phyloP scores from a whole-genome alignment of 1,284 basidiomycete genomes.

The Marasmius tenuissimus region DNA sequence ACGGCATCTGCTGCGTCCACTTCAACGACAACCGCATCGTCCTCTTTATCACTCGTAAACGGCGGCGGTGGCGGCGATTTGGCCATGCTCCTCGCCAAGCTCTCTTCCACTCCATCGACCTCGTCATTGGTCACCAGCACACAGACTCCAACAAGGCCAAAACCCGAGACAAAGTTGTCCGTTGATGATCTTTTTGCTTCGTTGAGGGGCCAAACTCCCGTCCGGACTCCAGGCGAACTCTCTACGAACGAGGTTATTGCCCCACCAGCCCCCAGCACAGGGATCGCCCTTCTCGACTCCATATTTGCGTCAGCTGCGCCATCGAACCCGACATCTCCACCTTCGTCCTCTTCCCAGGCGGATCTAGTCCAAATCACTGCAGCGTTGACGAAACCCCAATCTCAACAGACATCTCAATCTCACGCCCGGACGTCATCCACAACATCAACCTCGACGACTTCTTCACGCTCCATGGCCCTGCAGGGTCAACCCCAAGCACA shows the following conservation, averaged over 20 bases:
- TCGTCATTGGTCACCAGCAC: background rate
- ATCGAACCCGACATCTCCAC: background rate
- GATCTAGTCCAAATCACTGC: background rate
- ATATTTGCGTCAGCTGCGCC: slow-evolving; percentile 26
- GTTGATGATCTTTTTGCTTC: background rate
- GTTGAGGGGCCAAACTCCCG: slow-evolving; percentile 7
- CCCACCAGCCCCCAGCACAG: slow-evolving; percentile 24
- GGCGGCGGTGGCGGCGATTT: slow-evolving; percentile 20
- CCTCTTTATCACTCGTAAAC: slow-evolving; percentile 34
- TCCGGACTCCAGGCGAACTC: slow-evolving; percentile 11
- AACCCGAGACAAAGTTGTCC: background rate
- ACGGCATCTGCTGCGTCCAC: slow-evolving; percentile 9
- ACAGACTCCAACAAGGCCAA: background rate
- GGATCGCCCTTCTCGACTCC: slow-evolving; percentile 30
- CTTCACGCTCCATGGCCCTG: background rate
- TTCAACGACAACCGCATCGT: slow-evolving; percentile 4
- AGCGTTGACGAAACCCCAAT: slow-evolving; percentile 6
- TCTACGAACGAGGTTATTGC: slow-evolving; percentile 14
- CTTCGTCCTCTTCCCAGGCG: slow-evolving; percentile 2
- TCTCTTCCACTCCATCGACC: background rate
- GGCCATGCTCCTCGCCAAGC: slow-evolving; percentile 6
- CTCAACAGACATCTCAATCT: slow-evolving; percentile 3
- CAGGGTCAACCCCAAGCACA: background rate
- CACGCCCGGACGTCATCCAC: slow-evolving; percentile 12
- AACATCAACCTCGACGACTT: slow-evolving; percentile 15